Evolutionary conservation across 2,329 filamentous ascomycete genomes (phyloP).

Genomic region (Botrytis sinoallii): DNA sequence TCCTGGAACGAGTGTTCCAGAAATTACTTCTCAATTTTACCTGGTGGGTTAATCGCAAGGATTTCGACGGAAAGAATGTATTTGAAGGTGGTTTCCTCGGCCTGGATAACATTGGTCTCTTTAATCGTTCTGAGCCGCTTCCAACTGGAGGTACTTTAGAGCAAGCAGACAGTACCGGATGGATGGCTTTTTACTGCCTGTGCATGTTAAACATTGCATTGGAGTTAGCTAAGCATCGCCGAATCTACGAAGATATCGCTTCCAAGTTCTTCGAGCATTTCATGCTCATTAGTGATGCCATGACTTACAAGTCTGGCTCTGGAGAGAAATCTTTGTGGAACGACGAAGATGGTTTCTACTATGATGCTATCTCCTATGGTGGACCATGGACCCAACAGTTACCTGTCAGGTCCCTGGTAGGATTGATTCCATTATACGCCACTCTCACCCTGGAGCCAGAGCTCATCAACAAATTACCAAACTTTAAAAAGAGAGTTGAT

Average conservation of each 20-base stretch:
- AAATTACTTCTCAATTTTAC: conserved; percentile 96
- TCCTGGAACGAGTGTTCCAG: conserved; percentile 93
- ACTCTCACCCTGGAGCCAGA: conserved; percentile 91
- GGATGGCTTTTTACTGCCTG: conserved; percentile 98
- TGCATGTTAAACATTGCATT: conserved; percentile 97
- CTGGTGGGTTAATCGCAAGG: conserved; percentile 99
- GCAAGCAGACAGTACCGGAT: conserved; percentile 95
- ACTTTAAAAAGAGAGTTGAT: conserved; percentile 87
- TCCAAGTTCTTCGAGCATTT: conserved; percentile 99
- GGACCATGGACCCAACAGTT: conserved; percentile 91
- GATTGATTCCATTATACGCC: conserved; percentile 88
- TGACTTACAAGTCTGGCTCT: conserved; percentile 74
- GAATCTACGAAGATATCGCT: conserved; percentile 94
- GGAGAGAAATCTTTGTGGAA: conserved; percentile 91
- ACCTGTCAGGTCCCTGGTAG: conserved; percentile 86
- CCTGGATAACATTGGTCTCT: conserved; percentile 93
- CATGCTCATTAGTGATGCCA: conserved; percentile 94
- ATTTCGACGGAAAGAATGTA: conserved; percentile 90
- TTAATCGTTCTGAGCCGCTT: conserved; percentile 93
- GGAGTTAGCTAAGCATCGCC: conserved; percentile 90
- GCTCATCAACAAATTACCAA: conserved; percentile 84
- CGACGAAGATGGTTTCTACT: conserved; percentile 95
- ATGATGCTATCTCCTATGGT: conserved; percentile 95
- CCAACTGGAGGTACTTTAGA: conserved; percentile 91
- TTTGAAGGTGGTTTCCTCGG: conserved; percentile 96